Base-by-base conservation (phyloP, 441 rosid species). In the Adansonia madagascariensis region DNA sequence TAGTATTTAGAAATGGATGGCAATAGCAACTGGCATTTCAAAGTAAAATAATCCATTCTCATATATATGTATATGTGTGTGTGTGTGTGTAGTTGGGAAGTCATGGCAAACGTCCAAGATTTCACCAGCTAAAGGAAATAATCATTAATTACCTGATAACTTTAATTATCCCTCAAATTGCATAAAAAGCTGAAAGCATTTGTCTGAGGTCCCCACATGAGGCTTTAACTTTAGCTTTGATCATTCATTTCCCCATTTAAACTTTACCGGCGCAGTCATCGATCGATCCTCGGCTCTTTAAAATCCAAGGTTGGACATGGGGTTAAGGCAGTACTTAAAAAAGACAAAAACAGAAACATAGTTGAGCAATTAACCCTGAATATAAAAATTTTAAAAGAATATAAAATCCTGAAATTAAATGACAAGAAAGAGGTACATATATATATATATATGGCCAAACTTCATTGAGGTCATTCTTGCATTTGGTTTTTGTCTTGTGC, bases 201-300 rank as follows among this genome's bases (percentile, higher is more conserved):
- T 27, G 31, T 27, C 31, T 1, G 2, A 27, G 31, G 31, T 27
- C 31, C 31, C 31, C 31, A 27, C 31, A 27, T 27, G 31, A 27
- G 31, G 31, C 31, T 27, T 2, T 27, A 27, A 27, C 31, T 27
- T 27, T 27, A 27, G 31, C 31, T 27, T 27, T 27, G 31, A 27
- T 27, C 31, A 27, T 27, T 27, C 31, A 27, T 27, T 15, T 4
- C 73, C 67, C 41, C 27, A 27, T 27, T 44, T 31, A 46, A 66
- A 61, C 18, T 14, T 64, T 39, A 24, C 20, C 11, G 20, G 75
- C 70, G 59, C 49, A 57, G 68, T 78, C 74, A 78, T 73, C 68
- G 4, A 39, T 39, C 43, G 31, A 27, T 27, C 31, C 43, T 18
- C 6, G 14, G 27, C n/a, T 60, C 53, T 56, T 73, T 24, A 73